Evolutionary conservation across 202 grass and related monocot species (phyloP).

Genomic region (Musa balbisiana): DNA sequence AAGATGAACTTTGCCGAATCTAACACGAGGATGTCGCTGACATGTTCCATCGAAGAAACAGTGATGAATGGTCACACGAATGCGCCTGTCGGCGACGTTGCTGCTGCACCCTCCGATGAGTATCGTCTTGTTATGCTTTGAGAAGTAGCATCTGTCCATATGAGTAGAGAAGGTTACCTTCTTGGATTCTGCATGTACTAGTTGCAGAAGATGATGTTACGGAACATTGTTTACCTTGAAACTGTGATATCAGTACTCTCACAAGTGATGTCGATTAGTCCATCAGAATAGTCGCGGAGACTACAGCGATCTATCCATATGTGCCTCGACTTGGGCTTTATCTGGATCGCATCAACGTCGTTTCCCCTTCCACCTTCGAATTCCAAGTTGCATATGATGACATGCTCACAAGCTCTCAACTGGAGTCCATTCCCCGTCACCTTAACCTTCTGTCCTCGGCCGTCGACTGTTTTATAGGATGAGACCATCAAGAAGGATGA

Average conservation of each 20-base stretch:
- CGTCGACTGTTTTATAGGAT: slow-evolving; percentile 66
- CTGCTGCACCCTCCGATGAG: slow-evolving; percentile 51
- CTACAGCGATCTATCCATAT: slow-evolving; percentile 82
- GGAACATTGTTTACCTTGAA: slow-evolving; percentile 32
- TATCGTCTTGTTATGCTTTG: slow-evolving; percentile 72
- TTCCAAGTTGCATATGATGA: slow-evolving; percentile 65
- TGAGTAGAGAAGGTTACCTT: no score
- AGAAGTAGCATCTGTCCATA: slow-evolving; percentile 53
- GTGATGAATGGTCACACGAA: slow-evolving; percentile 81
- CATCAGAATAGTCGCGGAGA: slow-evolving; percentile 58
- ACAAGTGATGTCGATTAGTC: slow-evolving; percentile 69
- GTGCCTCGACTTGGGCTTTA: slow-evolving; percentile 65
- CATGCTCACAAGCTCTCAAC: slow-evolving; percentile 60
- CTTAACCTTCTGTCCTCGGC: slow-evolving; percentile 47
- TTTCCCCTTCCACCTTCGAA: slow-evolving; percentile 53
- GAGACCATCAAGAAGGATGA: slow-evolving; percentile 39
- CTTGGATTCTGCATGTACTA: no score
- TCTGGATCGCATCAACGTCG: slow-evolving; percentile 72
- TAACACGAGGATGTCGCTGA: slow-evolving; percentile 79
- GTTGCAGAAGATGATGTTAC: not conserved
- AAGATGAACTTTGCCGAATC: slow-evolving; percentile 84
- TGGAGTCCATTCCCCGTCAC: slow-evolving; percentile 46
- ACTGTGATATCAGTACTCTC: slow-evolving; percentile 83
- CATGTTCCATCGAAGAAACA: slow-evolving; percentile 83
- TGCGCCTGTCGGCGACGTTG: slow-evolving; percentile 47